Percentiles rank a stretch among this genome's conserved stretches.
Conservation (phyloP, 2,329 filamentous ascomycete genomes). For the Venturiaceae sp. region DNA sequence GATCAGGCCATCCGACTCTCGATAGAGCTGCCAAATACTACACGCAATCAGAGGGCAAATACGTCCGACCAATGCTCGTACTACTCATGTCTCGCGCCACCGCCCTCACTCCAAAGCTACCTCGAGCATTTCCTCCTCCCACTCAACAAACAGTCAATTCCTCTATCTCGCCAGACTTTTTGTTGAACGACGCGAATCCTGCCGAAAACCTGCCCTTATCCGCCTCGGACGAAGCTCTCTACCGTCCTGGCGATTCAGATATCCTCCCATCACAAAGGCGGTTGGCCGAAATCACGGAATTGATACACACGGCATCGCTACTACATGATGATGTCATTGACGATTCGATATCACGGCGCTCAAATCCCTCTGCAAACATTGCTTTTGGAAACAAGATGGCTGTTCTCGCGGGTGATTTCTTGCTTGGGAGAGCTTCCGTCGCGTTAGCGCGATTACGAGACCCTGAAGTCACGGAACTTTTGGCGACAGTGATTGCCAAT, state of each 20-base stretch:
- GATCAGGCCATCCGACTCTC: conserved; percentile 86
- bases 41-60: conserved; percentile 91
- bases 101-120: conserved; percentile 55
- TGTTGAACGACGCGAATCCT: conserved; percentile 78
- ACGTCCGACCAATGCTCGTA: conserved; percentile 87
- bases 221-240: conserved; percentile 29
- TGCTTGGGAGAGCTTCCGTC: conserved; percentile 86
- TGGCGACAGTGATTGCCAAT: conserved; percentile 95
- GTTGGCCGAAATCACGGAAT: conserved; percentile 90
- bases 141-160: conserved; percentile 39
- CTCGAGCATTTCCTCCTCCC: conserved; percentile 28
- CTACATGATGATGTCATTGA: conserved; percentile 99
- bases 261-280: conserved; percentile 90
- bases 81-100: conserved; percentile 95
- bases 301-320: conserved; percentile 93
- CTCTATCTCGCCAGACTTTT: conserved; percentile 48
- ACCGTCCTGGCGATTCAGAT: conserved; percentile 36
- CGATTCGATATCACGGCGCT: conserved; percentile 75
- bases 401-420: conserved; percentile 91
- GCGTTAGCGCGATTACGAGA: conserved; percentile 83
- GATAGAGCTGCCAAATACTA: conserved; percentile 98
- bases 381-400: conserved; percentile 99
- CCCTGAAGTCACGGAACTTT: conserved; percentile 85
- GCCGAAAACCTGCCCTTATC: conserved; percentile 46
- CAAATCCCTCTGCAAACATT: conserved; percentile 79